Base-by-base conservation (phyloP, 2,329 filamentous ascomycete species). In the Aspergillus versicolor region DNA sequence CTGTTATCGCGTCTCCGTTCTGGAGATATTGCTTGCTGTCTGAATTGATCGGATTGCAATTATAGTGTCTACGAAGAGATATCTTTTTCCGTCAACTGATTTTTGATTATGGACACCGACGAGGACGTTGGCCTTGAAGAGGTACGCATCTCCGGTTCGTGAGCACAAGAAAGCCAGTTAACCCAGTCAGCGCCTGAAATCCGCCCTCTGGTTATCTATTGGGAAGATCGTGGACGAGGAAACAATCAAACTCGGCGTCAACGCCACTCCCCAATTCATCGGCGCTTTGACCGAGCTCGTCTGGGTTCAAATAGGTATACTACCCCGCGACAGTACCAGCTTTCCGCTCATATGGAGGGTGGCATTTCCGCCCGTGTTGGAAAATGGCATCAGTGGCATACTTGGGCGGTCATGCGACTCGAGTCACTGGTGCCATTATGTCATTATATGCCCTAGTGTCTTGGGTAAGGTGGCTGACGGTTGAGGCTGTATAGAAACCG, bases 231-330 rank as follows among this genome's bases (percentile, higher is more conserved):
- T 96, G 62, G 93, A 97, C 72, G 87, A 93, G 63, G 89, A 96
- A 70, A 88, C 87, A 17, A 77, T 91, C 30, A 81, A 83, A 56
- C 80, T 87, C 27, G 86, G 90, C 69, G 83, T 91, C 62, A 97
- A 96, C 73, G 91, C 92, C 6, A 96, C 93, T 24, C 91, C 91
- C 2, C 91, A 96, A 69, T 96, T 95, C 73, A 95, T 95, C 64
- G 91, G 88, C 8, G 85, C 89, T 0, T 74, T 95, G 69, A 94
- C 90, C 1, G 92, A 96, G 73, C 84, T 96, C 73, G 88, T 93
- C 7, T 96, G 90, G 86, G 84, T 87, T 1, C 92, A 96, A 65
- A 89, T 96, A 51, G 89, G 91, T 93, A 81, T 46, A 47, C 40
- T 22, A 13, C 45, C 52, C 17, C 43, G 15, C 27, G n/a, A 43